Base-by-base conservation (phyloP, 1,139 yeast species). In the Yamadazyma pseudoaaseri region DNA sequence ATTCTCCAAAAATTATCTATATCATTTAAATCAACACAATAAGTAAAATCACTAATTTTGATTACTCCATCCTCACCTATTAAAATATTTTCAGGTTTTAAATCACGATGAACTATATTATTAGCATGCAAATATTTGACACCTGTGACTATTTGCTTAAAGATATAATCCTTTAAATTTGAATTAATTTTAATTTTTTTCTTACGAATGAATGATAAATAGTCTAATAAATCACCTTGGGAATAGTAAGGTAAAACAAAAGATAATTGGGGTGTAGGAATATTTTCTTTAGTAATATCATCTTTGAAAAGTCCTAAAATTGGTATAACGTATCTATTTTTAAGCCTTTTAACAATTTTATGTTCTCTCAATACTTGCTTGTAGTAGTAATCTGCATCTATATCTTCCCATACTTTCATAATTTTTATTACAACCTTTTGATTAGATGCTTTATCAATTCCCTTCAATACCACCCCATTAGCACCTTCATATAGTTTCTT, bases 41-140 rank as follows among this genome's bases (percentile, higher is more conserved):
- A 75, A 1, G 81, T 80, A 47, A 76, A 76, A 49, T 76, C 82
- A 15, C 70, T 60, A 26, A 74, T 60, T 36, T 71, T 70, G 12
- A 76, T 53, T 2, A 54, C 51, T 0, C 82, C 82, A 8, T 55
- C 47, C 6, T 49, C 51, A 44, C 69, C 78, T 26, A 76, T 63
- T 21, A 76, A 48, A 23, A 70, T 60, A 46, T 76, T 76, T 43
- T 76, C 81, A 1, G 81, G 81, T 46, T 76, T 76, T 30, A 76
- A 53, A 45, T 76, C 82, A 11, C 81, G 53, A 48, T 76, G 82
- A 4, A 62, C 70, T 4, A 76, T 65, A 12, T 56, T 53, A 16
- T 60, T 52, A 5, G 53, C 38, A 47, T 76, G 82, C 23, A 76
- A 51, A 42, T 52, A 71, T 27, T 61, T 55, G 6, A 75, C 72